phyloP scores from a whole-genome alignment of 2,329 filamentous ascomycete species.

The Ceratocystis cubensis region DNA sequence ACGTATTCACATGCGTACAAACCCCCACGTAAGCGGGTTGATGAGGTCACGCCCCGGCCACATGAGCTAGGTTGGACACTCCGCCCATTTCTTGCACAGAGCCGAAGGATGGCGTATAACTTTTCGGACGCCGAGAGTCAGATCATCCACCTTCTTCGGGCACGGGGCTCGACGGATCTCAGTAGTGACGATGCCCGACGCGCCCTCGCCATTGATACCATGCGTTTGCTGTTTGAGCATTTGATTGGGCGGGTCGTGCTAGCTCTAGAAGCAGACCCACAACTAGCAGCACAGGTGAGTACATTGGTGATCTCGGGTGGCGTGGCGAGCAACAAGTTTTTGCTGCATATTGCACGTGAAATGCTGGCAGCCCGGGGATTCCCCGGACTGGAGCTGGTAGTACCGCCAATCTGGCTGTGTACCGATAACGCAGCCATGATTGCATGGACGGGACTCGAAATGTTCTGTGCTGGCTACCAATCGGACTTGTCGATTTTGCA shows the following conservation, averaged over 20 bases:
- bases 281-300: constrained; percentile 30
- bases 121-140: constrained; percentile 61
- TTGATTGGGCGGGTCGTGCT: constrained; percentile 62
- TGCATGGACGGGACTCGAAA: constrained; percentile 83
- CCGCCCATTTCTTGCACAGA: constrained; percentile 50
- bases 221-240: constrained; percentile 80
- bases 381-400: constrained; percentile 47
- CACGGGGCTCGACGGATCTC: constrained; percentile 30
- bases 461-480: constrained; percentile 68
- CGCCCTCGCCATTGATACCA: constrained; percentile 56
- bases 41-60: constrained; percentile 40
- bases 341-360: constrained; percentile 51
- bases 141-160: constrained; percentile 43
- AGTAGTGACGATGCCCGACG: constrained; percentile 41
- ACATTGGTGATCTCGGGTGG: constrained; percentile 79
- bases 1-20: constrained; percentile 38
- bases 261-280: constrained; percentile 25
- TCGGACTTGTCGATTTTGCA: constrained; percentile 48
- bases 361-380: constrained; percentile 56
- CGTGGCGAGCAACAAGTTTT: constrained; percentile 72
- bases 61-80: constrained; percentile 49
- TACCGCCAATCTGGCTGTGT: constrained; percentile 66
- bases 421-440: constrained; percentile 98
- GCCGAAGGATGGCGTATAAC: constrained; percentile 50
- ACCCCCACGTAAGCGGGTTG: constrained; percentile 43